These are phyloP conservation scores for Voacanga thouarsii DNA, from an alignment of 257 asterid species.

Conservation along the genomic window DNA sequence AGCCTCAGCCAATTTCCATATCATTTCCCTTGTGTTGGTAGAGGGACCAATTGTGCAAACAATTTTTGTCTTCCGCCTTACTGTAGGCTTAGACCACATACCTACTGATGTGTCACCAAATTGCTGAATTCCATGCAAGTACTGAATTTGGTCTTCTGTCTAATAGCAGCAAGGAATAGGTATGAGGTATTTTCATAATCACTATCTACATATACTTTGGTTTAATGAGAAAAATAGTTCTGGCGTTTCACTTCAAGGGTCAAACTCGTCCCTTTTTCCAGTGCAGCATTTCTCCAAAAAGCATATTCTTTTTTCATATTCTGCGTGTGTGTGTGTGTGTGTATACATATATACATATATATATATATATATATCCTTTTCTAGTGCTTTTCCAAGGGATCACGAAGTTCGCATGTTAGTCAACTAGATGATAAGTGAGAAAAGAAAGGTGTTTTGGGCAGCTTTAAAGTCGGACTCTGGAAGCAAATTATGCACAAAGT, in stretches of 20 bases:
- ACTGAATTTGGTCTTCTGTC: conserved; percentile 55
- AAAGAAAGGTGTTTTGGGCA: background rate
- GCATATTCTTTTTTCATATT: too few species aligned
- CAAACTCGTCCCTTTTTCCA: background rate
- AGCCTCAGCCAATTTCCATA: conserved; percentile 98
- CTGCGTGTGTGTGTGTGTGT: too few species aligned
- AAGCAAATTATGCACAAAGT: background rate
- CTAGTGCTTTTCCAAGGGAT: background rate
- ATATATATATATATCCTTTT: background rate
- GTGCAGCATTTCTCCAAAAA: too few species aligned
- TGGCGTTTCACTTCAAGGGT: too few species aligned
- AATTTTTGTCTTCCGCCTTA: conserved; percentile 90
- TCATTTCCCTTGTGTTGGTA: conserved; percentile 83
- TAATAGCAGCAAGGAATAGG: conserved; percentile 23
- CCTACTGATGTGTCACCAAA: conserved; percentile 52
- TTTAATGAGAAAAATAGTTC: background rate
- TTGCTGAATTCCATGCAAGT: conserved; percentile 53
- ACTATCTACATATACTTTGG: background rate
- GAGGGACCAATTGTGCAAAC: conserved; percentile 99
- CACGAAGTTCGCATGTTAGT: background rate
- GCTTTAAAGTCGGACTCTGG: background rate
- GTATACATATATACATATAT: too few species aligned
- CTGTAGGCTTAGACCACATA: conserved; percentile 73
- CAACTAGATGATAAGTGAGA: background rate
- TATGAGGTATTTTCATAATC: conserved; percentile 4